phyloP scores from a whole-genome alignment of 257 asterid species.

The Catharanthus roseus region DNA sequence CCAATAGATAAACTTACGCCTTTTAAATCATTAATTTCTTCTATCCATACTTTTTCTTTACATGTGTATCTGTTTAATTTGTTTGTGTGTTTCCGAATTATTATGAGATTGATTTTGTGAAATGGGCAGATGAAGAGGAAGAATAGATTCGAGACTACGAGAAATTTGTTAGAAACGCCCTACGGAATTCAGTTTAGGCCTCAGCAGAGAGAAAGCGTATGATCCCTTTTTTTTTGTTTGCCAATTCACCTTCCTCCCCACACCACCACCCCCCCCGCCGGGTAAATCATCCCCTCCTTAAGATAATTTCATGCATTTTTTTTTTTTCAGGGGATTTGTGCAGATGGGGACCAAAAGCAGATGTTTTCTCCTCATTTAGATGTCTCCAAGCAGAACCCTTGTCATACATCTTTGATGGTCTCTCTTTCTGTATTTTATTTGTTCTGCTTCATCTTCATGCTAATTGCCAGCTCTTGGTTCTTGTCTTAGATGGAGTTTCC shows the following conservation, averaged over 20 bases:
- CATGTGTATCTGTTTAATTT: not conserved
- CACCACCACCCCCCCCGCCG: too few relatives aligned
- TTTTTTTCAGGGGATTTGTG: not conserved
- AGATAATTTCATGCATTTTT: not conserved
- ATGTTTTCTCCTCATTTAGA: not conserved
- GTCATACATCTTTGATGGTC: not conserved
- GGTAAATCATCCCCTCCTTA: too few relatives aligned
- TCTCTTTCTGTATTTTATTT: not conserved
- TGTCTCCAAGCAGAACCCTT: not conserved
- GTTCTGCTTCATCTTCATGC: not conserved
- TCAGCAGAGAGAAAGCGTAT: constrained; percentile 9
- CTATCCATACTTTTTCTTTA: not conserved
- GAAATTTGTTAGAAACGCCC: constrained; percentile 14
- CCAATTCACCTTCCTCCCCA: too few relatives aligned
- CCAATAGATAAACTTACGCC: not conserved
- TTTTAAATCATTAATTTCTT: too few relatives aligned
- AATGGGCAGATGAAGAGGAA: constrained; percentile 24
- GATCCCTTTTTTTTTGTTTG: not conserved
- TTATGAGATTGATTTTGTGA: not conserved
- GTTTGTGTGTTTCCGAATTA: too few relatives aligned
- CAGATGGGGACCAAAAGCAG: not conserved
- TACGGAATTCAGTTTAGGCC: not conserved
- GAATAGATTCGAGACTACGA: constrained; percentile 22
- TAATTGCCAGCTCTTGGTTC: not conserved
- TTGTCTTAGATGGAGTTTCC: not conserved